Evolutionary conservation across 257 asterid species (phyloP), one percentile per base, ranked within the genome.

Genomic region (Scutellaria minor): DNA sequence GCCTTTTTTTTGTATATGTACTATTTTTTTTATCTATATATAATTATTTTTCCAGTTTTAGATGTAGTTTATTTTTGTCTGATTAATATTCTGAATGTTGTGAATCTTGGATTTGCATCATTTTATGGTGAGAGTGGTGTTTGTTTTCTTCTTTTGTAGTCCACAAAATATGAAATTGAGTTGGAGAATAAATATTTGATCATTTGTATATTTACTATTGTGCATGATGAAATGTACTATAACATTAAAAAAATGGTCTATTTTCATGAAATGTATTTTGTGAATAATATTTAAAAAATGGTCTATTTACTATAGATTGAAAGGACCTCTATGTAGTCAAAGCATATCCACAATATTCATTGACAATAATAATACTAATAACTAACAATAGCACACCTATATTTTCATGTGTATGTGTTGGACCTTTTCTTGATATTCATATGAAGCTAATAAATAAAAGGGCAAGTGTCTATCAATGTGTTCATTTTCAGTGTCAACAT

Each of bases 61-160:
- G 52, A n/a, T 18, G 18, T 46, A 20, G 48, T 14, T 9, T 31
- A 14, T 70, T 27, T 61, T 37, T 31, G 53, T 35, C 37, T 53
- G 31, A 44, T 54, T 10, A 24, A 15, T 60, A 68, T 68, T 68
- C 61, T 55, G 35, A 9, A n/a, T 67, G 18, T 59, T 24, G 58
- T 70, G 61, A 71, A 27, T 71, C 68, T 58, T 65, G n/a, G 14
- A n/a, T 24, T 9, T n/a, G 13, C 51, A 48, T 47, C 59, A 42
- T 64, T 48, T 73, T 27, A 35, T 2, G 54, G 46, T 66, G 54
- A 52, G 59, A 44, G 66, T 55, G 41, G 54, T 72, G 77, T 24
- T 42, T 40, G 13, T n/a, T 12, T 18, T 52, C 37, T 2, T 31
- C 37, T 31, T 31, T 31, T 31, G 37, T 31, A 31, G 4, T 31